A percentile compares a stretch with the other conserved stretches of the same genome.
Evolutionary conservation across 768 basidiomycete species (phyloP).

Genomic region (Strobilomyces echinocephalus): DNA sequence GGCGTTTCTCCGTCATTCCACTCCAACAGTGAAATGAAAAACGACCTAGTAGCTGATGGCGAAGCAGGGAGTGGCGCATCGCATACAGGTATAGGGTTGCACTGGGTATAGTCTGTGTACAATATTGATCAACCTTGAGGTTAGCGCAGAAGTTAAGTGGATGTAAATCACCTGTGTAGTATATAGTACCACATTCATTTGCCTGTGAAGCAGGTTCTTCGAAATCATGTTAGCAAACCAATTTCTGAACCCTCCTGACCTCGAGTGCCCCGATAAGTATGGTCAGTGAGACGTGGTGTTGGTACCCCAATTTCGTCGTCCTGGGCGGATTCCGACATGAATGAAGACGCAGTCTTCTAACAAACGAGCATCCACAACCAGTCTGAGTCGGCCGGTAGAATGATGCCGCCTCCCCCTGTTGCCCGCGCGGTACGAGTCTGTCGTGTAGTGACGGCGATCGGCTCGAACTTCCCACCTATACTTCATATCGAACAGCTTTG

Average conservation of each 20-base stretch:
- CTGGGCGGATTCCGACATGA: background rate
- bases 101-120: background rate
- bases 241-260: background rate
- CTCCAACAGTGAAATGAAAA: too few species aligned
- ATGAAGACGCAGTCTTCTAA: background rate
- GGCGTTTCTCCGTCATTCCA: too few species aligned
- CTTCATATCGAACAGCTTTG: background rate
- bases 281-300: background rate
- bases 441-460: background rate
- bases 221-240: background rate
- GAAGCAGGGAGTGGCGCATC: too few species aligned
- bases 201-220: background rate
- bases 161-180: background rate
- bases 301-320: background rate
- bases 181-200: background rate
- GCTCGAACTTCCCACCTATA: background rate
- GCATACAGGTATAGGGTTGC: background rate
- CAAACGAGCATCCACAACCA: background rate
- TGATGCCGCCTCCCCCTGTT: background rate
- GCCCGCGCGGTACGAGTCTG: conserved; percentile 5
- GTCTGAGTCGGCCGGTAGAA: background rate
- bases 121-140: background rate
- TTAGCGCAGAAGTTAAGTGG: background rate
- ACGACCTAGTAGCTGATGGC: too few species aligned
- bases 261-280: background rate